A percentile compares a stretch with the other conserved stretches of the same genome.
Conservation (phyloP, 352 stramenopile species). For the Pythium sukuiense region DNA sequence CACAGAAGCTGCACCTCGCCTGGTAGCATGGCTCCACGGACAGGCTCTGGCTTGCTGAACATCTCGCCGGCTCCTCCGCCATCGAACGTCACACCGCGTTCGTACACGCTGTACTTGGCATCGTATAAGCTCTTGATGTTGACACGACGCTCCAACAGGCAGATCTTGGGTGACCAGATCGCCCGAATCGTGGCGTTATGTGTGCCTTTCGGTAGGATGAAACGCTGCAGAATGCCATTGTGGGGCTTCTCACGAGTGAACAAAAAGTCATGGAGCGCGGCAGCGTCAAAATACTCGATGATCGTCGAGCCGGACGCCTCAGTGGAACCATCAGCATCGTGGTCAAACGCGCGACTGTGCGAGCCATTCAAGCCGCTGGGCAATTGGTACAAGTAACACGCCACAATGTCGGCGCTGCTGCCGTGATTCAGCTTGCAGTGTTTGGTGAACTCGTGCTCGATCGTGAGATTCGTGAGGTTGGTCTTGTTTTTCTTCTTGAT, state of each 20-base stretch:
- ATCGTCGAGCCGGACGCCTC: conserved; percentile 30
- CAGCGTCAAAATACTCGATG: conserved; percentile 94
- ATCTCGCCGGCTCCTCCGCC: conserved; percentile 74
- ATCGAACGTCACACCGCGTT: conserved; percentile 94
- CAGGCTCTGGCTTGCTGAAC: conserved; percentile 80
- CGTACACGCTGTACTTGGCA: conserved; percentile 90
- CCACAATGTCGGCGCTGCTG: conserved; percentile 85
- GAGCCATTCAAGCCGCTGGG: conserved; percentile 7
- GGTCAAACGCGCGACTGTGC: background rate
- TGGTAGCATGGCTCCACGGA: conserved; percentile 90
- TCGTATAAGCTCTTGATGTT: conserved; percentile 92
- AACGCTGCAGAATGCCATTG: conserved; percentile 94
- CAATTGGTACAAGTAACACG: conserved; percentile 85
- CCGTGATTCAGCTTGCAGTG: conserved; percentile 38
- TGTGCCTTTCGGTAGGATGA: conserved; percentile 92
- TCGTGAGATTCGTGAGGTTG: conserved; percentile 91
- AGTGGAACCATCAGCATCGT: conserved; percentile 4
- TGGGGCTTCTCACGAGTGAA: conserved; percentile 89
- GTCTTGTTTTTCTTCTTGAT: conserved; percentile 92
- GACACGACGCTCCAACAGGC: conserved; percentile 90
- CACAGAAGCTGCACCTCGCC: conserved; percentile 91
- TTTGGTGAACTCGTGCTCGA: conserved; percentile 94
- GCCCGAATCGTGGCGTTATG: conserved; percentile 89
- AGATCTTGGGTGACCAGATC: conserved; percentile 96
- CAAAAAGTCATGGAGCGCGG: conserved; percentile 91